Conservation (phyloP, 2,329 filamentous ascomycete genomes). For the Pseudogymnoascus sp. region DNA sequence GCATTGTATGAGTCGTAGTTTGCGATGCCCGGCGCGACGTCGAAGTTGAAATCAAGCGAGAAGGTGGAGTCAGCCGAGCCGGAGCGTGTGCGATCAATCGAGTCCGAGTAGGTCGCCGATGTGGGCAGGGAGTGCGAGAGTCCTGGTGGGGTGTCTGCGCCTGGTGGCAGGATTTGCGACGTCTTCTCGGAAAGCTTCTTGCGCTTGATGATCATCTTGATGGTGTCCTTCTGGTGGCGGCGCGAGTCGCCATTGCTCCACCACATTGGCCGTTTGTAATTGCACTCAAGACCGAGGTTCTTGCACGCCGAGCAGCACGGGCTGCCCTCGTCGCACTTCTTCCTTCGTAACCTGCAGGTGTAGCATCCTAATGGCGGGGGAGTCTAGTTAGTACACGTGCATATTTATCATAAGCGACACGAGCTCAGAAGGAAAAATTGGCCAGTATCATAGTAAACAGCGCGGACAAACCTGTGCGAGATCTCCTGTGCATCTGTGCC, state of each 20-base stretch:
- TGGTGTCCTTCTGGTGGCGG: conserved; percentile 80
- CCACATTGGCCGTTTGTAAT: conserved; percentile 96
- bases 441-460: conserved; percentile 15
- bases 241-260: conserved; percentile 91
- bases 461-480: conserved; percentile 72
- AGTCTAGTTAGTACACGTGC: conserved; percentile 16
- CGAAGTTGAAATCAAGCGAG: conserved; percentile 63
- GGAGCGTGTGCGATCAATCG: conserved; percentile 62
- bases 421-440: conserved; percentile 21
- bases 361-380: conserved; percentile 46
- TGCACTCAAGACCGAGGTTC: conserved; percentile 70
- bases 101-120: conserved; percentile 70
- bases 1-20: conserved; percentile 55
- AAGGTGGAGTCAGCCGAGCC: conserved; percentile 74
- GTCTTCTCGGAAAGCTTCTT: conserved; percentile 91
- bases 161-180: conserved; percentile 40
- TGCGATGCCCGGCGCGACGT: conserved; percentile 44
- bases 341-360: conserved; percentile 56
- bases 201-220: conserved; percentile 96
- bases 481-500: conserved; percentile 85
- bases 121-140: conserved; percentile 75
- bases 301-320: conserved; percentile 58
- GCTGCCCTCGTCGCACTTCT: conserved; percentile 60
- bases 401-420: conserved; percentile 22
- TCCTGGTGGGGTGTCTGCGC: conserved; percentile 59